These are phyloP conservation scores for Penicillium sp. DNA, from an alignment of 2,329 filamentous ascomycete genomes.

Conservation along the genomic window DNA sequence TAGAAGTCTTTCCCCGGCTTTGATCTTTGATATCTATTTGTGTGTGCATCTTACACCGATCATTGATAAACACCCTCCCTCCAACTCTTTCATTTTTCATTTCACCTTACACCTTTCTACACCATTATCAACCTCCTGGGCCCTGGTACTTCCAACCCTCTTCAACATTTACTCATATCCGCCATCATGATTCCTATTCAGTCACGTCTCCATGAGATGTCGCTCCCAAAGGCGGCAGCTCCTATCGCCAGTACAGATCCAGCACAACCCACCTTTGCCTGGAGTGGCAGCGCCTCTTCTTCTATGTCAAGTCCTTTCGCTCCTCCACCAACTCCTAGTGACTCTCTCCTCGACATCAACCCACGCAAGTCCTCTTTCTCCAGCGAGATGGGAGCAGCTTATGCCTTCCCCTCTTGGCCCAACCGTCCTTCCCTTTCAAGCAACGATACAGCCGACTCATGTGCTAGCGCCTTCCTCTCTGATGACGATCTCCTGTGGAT, in stretches of 20 bases:
- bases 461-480: conserved; percentile 41
- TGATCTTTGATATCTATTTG: conserved; percentile 14
- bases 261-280: conserved; percentile 22
- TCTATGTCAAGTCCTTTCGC: conserved; percentile 35
- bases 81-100: neutral
- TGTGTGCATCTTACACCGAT: conserved; percentile 10
- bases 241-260: conserved; percentile 24
- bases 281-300: conserved; percentile 28
- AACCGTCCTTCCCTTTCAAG: conserved; percentile 40
- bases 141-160: conserved; percentile 2
- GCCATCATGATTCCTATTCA: conserved; percentile 25
- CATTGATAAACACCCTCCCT: conserved; percentile 19
- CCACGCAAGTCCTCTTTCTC: conserved; percentile 46
- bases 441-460: conserved; percentile 31
- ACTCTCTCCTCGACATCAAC: conserved; percentile 41
- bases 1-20: conserved; percentile 30
- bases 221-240: conserved; percentile 21
- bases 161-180: neutral
- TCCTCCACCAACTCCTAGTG: conserved; percentile 39
- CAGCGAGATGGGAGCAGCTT: conserved; percentile 39
- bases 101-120: conserved; percentile 1
- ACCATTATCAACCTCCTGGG: conserved; percentile 4
- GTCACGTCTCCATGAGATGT: conserved; percentile 22
- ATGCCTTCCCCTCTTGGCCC: conserved; percentile 47
- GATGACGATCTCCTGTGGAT: conserved; percentile 43